Conservation (phyloP, 345 rosid species). For the Euphorbia lathyris region DNA sequence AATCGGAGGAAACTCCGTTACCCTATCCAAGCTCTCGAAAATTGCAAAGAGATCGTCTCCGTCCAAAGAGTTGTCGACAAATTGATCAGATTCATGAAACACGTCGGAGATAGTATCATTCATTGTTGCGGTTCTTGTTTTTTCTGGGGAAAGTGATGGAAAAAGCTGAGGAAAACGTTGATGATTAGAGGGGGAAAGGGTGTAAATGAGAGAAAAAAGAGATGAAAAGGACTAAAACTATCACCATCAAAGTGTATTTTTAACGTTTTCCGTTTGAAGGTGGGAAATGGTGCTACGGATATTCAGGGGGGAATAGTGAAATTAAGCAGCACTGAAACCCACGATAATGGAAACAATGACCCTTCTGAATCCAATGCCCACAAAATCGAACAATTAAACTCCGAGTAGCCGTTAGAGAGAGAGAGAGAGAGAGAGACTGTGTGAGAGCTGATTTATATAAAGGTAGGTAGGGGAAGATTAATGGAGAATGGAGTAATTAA, state of each 20-base stretch:
- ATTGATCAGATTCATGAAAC: constrained; percentile 43
- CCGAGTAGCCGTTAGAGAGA: constrained; percentile 1
- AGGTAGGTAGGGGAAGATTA: too few relatives aligned
- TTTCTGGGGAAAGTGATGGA: constrained; percentile 6
- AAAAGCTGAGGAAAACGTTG: constrained; percentile 16
- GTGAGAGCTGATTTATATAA: background rate
- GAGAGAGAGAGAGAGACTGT: background rate
- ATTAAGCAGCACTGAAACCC: constrained; percentile 15
- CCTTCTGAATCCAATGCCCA: too few relatives aligned
- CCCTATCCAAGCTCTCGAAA: constrained; percentile 67
- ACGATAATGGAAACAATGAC: background rate
- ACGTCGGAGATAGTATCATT: constrained; percentile 42
- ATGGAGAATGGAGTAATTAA: background rate
- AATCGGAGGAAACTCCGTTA: constrained; percentile 46
- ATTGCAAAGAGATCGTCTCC: constrained; percentile 77
- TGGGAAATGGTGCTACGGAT: constrained; percentile 8
- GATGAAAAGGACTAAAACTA: constrained; percentile 59
- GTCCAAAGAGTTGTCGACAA: constrained; percentile 44
- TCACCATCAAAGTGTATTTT: constrained; percentile 45
- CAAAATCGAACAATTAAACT: background rate
- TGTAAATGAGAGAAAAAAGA: constrained; percentile 30
- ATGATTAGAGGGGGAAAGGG: constrained; percentile 2
- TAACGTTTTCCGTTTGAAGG: constrained; percentile 5
- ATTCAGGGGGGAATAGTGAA: constrained; percentile 11
- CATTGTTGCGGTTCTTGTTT: constrained; percentile 27